A percentile compares a stretch with the other conserved stretches of the same genome.
These are phyloP conservation scores for Brassica juncea DNA, from an alignment of 345 rosid genomes.

Conservation along the genomic window DNA sequence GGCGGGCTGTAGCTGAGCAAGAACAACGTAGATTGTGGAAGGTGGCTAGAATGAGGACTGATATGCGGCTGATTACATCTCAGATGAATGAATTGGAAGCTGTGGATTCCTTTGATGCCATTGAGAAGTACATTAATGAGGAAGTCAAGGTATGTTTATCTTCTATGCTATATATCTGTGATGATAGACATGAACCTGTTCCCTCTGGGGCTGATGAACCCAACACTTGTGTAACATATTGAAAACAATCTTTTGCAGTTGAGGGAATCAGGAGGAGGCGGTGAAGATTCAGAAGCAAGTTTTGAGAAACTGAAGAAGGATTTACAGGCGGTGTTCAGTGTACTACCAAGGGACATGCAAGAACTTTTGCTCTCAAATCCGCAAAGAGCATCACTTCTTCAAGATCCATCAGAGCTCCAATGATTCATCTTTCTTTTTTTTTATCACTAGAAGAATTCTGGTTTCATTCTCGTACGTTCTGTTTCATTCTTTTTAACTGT, in stretches of 20 bases:
- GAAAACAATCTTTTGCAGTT: conserved; percentile 41
- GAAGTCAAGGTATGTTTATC: conserved; percentile 64
- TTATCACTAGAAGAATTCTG: conserved; percentile 1
- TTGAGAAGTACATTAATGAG: conserved; percentile 70
- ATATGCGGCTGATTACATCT: conserved; percentile 60
- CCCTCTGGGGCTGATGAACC: neutral
- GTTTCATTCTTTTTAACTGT: conserved; percentile 27
- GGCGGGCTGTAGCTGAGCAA: conserved; percentile 75
- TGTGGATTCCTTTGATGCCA: conserved; percentile 86
- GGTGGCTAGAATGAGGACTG: conserved; percentile 79
- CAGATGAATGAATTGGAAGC: conserved; percentile 86
- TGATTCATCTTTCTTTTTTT: conserved; percentile 18
- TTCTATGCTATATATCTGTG: neutral
- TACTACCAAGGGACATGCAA: conserved; percentile 86
- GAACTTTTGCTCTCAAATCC: conserved; percentile 88
- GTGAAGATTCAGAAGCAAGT: conserved; percentile 47
- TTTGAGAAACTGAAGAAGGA: conserved; percentile 76
- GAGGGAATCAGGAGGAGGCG: conserved; percentile 47
- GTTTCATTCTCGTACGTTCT: conserved; percentile 5
- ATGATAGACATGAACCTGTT: conserved; percentile 1
- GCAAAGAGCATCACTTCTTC: conserved; percentile 71
- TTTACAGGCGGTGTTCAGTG: conserved; percentile 65
- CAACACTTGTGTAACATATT: neutral
- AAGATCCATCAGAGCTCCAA: conserved; percentile 39
- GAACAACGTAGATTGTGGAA: conserved; percentile 89